Evolutionary conservation across 2,329 filamentous ascomycete genomes (phyloP), one percentile per base, ranked within the genome.

Genomic region (Cercospora sp.): DNA sequence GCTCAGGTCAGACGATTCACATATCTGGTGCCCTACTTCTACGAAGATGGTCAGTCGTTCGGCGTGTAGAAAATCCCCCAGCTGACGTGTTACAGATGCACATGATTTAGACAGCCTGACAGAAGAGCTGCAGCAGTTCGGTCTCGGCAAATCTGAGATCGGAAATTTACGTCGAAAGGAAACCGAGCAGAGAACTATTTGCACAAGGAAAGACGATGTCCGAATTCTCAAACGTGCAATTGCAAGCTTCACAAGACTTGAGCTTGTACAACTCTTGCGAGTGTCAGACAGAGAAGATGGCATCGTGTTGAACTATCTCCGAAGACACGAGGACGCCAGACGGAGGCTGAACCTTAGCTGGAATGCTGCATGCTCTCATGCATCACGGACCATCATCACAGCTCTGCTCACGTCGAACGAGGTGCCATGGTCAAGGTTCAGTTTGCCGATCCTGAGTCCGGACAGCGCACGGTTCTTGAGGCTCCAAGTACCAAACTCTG

Each of bases 251-350:
- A 85, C 82, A 1, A 83, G 84, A 30, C 82, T 91, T 10, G 86
- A 89, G 73, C 86, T 90, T 74, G 84, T 91, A 61, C 88, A 90
- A 69, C 83, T 91, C 13, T 82, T 91, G 28, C 85, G 87, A 5
- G 79, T 90, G 12, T 85, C 88, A 70, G 88, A 90, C 69, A 80
- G 84, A 68, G 82, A 86, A 68, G 88, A 90, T 73, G 82, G 83
- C 58, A 78, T 82, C 24, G 80, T 89, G 13, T 79, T 86, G 57
- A 80, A 82, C 16, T 86, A 85, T 70, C 81, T 89, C 7, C 63
- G 58, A 13, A 45, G 68, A 59, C 81, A 84, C 66, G 81, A 82
- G 55, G 78, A 82, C 65, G 81, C 80, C 66, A 70, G 71, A 12
- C 78, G 82, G 21, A 79, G 84, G 16, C 80, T 86, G 13, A 81